These are phyloP conservation scores for Eimeria acervulina DNA, from an alignment of 169 alveolate genomes.

Conservation along the genomic window DNA sequence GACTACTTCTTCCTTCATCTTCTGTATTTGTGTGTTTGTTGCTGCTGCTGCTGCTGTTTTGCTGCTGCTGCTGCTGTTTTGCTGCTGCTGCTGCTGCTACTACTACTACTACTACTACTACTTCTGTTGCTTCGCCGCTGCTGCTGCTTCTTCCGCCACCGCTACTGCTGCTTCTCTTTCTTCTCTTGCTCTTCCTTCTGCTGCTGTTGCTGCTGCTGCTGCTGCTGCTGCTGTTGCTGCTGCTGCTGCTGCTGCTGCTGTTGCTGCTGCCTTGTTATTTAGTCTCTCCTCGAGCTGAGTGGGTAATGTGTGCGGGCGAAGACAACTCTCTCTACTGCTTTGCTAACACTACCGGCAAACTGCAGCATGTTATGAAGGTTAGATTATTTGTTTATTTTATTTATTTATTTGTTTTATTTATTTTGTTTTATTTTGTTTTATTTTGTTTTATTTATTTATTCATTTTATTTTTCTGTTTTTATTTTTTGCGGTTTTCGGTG, in stretches of 20 bases:
- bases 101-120: too few species aligned
- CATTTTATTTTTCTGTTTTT: neutral
- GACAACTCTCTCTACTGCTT: slow-evolving; percentile 79
- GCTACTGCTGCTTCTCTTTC: neutral
- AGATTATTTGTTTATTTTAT: neutral
- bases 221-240: slow-evolving; percentile 1
- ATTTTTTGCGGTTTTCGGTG: neutral
- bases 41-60: neutral
- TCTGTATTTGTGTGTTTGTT: neutral
- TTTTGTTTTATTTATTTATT: neutral
- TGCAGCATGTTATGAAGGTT: slow-evolving; percentile 80
- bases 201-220: too few species aligned
- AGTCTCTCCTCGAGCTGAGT: slow-evolving; percentile 83
- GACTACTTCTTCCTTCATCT: neutral
- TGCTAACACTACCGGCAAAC: slow-evolving; percentile 79
- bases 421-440: neutral
- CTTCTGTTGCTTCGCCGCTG: too few species aligned
- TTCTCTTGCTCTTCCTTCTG: neutral
- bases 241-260: slow-evolving; percentile 54
- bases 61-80: too few species aligned
- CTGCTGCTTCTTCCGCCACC: neutral
- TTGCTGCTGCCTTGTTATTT: too few species aligned
- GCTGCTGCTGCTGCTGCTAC: too few species aligned
- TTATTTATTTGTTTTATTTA: neutral
- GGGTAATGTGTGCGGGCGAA: slow-evolving; percentile 82